Conservation (phyloP, 345 rosid species). For the Eucalyptus pauciflora region DNA sequence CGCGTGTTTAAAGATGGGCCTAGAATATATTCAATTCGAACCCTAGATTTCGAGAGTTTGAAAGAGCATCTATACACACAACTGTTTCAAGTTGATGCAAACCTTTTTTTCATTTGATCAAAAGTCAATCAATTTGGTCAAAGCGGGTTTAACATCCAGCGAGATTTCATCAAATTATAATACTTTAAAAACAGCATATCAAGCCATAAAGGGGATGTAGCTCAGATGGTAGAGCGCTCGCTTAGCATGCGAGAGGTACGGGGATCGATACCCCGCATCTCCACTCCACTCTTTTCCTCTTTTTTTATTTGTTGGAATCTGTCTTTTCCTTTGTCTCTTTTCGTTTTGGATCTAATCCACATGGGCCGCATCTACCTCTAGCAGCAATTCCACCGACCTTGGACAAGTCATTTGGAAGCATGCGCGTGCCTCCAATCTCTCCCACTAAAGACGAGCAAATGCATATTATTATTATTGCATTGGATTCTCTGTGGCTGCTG, state of each 20-base stretch:
- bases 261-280: conserved; percentile 50
- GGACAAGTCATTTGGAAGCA: not conserved
- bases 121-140: not conserved
- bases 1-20: not conserved
- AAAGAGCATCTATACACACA: not conserved
- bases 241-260: conserved; percentile 62
- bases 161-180: too few relatives aligned
- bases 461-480: not conserved
- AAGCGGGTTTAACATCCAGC: too few relatives aligned
- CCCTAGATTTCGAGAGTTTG: not conserved
- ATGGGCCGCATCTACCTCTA: not conserved
- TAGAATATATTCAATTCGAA: not conserved
- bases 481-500: not conserved
- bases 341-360: not conserved
- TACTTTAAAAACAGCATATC: rapidly evolving
- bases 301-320: not conserved
- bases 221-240: conserved; percentile 73
- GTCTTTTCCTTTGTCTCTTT: not conserved
- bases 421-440: not conserved
- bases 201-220: conserved; percentile 25
- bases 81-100: not conserved
- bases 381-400: not conserved
- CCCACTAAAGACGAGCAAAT: not conserved
- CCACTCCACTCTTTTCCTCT: not conserved
- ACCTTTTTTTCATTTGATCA: not conserved